phyloP scores from a whole-genome alignment of 441 rosid genomes.

The Eutrema salsugineum region DNA sequence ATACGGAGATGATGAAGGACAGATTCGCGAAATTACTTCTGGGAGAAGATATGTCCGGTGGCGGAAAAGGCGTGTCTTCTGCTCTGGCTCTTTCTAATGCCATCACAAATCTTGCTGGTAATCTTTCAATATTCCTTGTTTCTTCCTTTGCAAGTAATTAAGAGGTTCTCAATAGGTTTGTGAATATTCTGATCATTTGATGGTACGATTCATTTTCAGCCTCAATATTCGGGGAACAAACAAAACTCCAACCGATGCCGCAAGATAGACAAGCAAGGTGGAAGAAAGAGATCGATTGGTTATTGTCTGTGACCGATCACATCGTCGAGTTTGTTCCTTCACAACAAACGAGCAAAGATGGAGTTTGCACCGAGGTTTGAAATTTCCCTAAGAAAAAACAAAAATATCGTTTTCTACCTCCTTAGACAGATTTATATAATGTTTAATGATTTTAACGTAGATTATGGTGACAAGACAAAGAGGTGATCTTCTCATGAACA shows the following conservation, averaged over 20 bases:
- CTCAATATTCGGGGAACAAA: constrained; percentile 53
- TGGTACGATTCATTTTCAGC: constrained; percentile 34
- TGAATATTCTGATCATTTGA: background rate
- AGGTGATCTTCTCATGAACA: constrained; percentile 51
- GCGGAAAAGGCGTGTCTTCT: constrained; percentile 62
- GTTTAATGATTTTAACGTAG: constrained; percentile 13
- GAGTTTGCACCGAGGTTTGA: constrained; percentile 40
- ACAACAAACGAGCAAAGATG: constrained; percentile 50
- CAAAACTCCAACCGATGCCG: constrained; percentile 55
- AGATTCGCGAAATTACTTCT: constrained; percentile 56
- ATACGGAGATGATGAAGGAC: constrained; percentile 53
- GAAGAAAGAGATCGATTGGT: constrained; percentile 65
- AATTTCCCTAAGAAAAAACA: background rate
- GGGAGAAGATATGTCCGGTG: constrained; percentile 75
- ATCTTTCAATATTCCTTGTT: background rate
- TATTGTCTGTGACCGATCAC: constrained; percentile 59
- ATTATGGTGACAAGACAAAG: constrained; percentile 65
- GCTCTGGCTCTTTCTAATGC: constrained; percentile 67
- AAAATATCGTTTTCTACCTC: background rate
- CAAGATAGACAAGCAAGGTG: constrained; percentile 51
- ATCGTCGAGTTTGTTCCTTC: constrained; percentile 68
- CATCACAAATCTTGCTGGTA: constrained; percentile 63
- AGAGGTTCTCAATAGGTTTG: background rate
- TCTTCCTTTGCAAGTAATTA: background rate
- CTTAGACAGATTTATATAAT: background rate